Base-by-base conservation (phyloP, 2,329 filamentous ascomycete genomes). In the Ilyonectria sp. region DNA sequence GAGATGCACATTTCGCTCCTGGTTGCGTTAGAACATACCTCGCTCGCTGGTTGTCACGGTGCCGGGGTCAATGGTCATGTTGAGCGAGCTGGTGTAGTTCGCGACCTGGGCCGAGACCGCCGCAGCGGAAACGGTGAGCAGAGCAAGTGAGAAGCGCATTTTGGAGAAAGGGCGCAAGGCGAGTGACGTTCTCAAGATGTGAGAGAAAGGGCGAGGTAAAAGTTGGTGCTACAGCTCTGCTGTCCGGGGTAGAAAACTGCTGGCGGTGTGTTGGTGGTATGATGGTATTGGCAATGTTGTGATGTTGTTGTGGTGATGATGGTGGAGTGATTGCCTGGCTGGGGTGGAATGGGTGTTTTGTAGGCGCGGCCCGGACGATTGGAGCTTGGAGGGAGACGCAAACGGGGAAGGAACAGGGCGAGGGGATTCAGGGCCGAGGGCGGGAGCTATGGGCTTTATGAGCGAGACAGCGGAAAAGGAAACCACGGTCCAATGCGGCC, bases 111-210 rank as follows among this genome's bases (percentile, higher is more conserved):
- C 84, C 67, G 80, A 82, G 69, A 82, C 83, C 66, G 80, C 75
- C 63, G 80, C 77, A 70, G 82, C 79, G 71, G 85, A 86, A 71
- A 87, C 78, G 76, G 83, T 82, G 72, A 83, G 72, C 70, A 84
- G 67, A 67, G 82, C 77, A 67, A 80, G 69, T 69, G 79, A 78
- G 70, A 77, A 77, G 73, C 82, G 84, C 84, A 86, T 86, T 57
- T 70, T 80, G 80, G 71, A 33, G 47, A 55, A 61, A 69, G 66
- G 69, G 55, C 63, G 35, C 40, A 60, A 65, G 67, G 50, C 54
- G 40, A 35, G 67, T 60, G 44, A 50, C 62, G 50, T 37, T 53
- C 59, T 23, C 15, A 15, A 21, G 11, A 60, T 55, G 21, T 17
- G n/a, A 11, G 33, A 46, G 21, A 23, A 17, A 56, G 17, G 33